Base-by-base conservation (phyloP, 768 basidiomycete genomes). In the Rhodotorula toruloides region DNA sequence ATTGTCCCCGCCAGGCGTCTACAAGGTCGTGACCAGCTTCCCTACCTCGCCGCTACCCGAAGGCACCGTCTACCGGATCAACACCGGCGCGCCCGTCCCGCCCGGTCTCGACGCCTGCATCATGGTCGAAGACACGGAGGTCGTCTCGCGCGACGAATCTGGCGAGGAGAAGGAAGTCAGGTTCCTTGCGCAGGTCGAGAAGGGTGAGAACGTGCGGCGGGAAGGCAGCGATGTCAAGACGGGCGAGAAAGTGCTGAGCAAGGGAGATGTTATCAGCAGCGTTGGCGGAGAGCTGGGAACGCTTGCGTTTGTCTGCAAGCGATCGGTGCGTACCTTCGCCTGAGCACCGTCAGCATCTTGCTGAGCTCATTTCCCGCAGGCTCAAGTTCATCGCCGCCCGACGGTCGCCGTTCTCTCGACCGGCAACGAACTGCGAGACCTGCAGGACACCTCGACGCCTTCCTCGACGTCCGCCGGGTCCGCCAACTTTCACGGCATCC, bases 101-200 rank as follows among this genome's bases (percentile, higher is more conserved):
- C 76, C 78, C 0, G 90, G 88, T 9, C 77, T 86, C 12, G 86
- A 92, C 74, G 79, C 89, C 0, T 86, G 91, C 4, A 86, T 94
- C 76, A 93, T 92, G 90, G 91, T 94, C 27, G 91, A 94, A 78
- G 91, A 93, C 75, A 93, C 91, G 0, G 83, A 84, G 62, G 81
- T 94, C 12, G 80, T 84, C 21, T n/a, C 84, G 16, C 65, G 58
- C 13, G 76, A 40, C 79, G 81, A 65, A 78, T 14, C 43, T 7
- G 63, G 80, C 4, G 90, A 92, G 74, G 90, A 93, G 76, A 79
- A 81, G 32, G 82, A 85, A 66, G 84, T 94, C 2, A 83, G 84
- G 73, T 85, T 85, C 0, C 80, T 90, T 4, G 85, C 79, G 2
- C 83, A 85, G 65, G 81, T 89, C 0, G 81, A 83, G 3, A 64